These are phyloP conservation scores for Sporobolomyces phaffii DNA, from an alignment of 768 basidiomycete species.

Conservation along the genomic window DNA sequence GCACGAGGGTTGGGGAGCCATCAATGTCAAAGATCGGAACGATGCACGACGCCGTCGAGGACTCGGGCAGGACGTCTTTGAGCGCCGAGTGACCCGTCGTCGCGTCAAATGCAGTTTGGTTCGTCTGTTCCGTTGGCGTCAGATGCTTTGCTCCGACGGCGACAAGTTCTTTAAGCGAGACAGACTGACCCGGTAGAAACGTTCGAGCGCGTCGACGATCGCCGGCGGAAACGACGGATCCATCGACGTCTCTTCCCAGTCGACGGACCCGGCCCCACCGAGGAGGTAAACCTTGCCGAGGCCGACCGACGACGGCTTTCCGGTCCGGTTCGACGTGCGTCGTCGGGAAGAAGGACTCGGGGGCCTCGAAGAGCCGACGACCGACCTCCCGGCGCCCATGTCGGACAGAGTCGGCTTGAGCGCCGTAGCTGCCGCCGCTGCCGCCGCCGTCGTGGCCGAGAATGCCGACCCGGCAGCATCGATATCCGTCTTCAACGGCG, in stretches of 20 bases:
- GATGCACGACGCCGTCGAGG: not conserved
- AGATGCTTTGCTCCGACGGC: no score
- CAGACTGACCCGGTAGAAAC: not conserved
- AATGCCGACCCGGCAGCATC: not conserved
- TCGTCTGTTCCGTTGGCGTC: not conserved
- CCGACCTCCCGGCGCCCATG: not conserved
- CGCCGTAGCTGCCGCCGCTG: not conserved
- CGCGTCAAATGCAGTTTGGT: slow-evolving; percentile 5
- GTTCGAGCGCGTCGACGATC: not conserved
- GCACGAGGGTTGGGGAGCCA: slow-evolving; percentile 11
- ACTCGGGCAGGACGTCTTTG: not conserved
- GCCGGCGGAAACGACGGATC: not conserved
- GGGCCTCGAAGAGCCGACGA: not conserved
- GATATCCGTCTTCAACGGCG: not conserved
- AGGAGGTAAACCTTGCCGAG: not conserved
- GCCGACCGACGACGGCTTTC: not conserved
- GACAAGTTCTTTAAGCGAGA: no score
- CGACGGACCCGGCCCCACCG: not conserved
- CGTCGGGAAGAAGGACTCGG: slow-evolving; percentile 1
- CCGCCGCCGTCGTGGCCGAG: no score
- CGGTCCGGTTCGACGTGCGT: not conserved
- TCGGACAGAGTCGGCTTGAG: not conserved
- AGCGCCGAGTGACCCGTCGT: slow-evolving; percentile 1
- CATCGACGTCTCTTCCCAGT: not conserved
- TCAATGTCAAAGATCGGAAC: slow-evolving; percentile 33